These are phyloP conservation scores for Asterochloris erici DNA, from an alignment of 139 green algal genomes.

Conservation along the genomic window DNA sequence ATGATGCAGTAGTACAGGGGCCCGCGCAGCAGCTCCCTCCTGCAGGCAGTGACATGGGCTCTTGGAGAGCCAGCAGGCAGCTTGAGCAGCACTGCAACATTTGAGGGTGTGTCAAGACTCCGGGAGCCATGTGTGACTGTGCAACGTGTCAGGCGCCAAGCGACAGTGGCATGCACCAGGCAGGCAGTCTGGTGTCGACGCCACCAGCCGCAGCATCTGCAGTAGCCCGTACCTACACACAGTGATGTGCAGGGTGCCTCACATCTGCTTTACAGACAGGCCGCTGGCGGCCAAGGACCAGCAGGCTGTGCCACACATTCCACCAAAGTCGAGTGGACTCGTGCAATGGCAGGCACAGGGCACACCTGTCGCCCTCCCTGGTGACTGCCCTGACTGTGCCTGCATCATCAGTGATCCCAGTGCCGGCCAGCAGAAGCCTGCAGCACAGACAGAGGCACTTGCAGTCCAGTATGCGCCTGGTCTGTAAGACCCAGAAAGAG, in stretches of 20 bases:
- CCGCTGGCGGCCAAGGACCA: too few species aligned
- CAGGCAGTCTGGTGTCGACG: too few species aligned
- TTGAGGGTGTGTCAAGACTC: neutral
- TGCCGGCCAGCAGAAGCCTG: conserved; percentile 62
- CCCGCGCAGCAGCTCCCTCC: conserved; percentile 60
- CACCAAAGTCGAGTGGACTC: neutral
- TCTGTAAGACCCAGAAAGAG: neutral
- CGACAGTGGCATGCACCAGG: neutral
- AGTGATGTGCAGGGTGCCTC: too few species aligned
- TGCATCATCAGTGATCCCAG: conserved; percentile 53
- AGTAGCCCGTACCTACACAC: too few species aligned
- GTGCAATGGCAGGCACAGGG: neutral
- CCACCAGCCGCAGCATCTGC: too few species aligned
- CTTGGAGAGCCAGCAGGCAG: neutral
- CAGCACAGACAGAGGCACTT: neutral
- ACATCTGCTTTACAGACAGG: too few species aligned
- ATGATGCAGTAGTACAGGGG: conserved; percentile 86
- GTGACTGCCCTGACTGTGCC: conserved; percentile 73
- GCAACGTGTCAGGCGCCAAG: neutral
- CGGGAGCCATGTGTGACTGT: too few species aligned
- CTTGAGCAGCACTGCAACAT: neutral
- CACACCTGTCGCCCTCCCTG: conserved; percentile 49
- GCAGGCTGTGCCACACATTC: neutral
- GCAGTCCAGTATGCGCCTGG: neutral
- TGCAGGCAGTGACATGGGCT: neutral